Evolutionary conservation across 768 basidiomycete species (phyloP).

Genomic region (Hygrophorus russula): DNA sequence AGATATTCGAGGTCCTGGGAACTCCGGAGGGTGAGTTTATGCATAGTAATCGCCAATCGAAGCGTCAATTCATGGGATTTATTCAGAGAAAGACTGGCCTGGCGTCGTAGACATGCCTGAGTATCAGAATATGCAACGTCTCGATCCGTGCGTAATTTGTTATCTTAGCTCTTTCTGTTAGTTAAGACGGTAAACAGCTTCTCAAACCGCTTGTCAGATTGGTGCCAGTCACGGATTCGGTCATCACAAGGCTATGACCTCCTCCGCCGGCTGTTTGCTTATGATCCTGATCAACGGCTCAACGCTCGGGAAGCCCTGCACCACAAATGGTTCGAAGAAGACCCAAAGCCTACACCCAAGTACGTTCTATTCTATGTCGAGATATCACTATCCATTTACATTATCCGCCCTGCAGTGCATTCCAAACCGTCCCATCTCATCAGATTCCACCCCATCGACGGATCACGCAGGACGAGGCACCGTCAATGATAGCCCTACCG

Average conservation of each 20-base stretch:
- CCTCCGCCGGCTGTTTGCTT: constrained; percentile 76
- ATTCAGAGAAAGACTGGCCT: constrained; percentile 78
- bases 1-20: constrained; percentile 93
- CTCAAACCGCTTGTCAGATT: constrained; percentile 54
- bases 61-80: constrained; percentile 1
- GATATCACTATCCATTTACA: constrained; percentile 1
- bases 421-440: constrained; percentile 47
- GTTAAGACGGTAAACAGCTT: constrained; percentile 11
- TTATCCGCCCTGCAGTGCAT: constrained; percentile 41
- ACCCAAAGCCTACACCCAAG: constrained; percentile 80
- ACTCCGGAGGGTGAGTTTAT: constrained; percentile 63
- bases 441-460: constrained; percentile 79
- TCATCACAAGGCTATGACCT: constrained; percentile 66
- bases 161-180: background rate
- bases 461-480: constrained; percentile 88
- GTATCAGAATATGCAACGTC: constrained; percentile 68
- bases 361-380: constrained; percentile 27
- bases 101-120: constrained; percentile 80
- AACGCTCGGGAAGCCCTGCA: constrained; percentile 72
- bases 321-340: constrained; percentile 91
- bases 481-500: constrained; percentile 69
- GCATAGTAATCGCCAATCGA: background rate
- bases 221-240: constrained; percentile 63
- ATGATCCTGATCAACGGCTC: constrained; percentile 81
- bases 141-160: constrained; percentile 48